These are phyloP conservation scores for Brettanomyces bruxellensis DNA, from an alignment of 805 yeast species.

Conservation along the genomic window DNA sequence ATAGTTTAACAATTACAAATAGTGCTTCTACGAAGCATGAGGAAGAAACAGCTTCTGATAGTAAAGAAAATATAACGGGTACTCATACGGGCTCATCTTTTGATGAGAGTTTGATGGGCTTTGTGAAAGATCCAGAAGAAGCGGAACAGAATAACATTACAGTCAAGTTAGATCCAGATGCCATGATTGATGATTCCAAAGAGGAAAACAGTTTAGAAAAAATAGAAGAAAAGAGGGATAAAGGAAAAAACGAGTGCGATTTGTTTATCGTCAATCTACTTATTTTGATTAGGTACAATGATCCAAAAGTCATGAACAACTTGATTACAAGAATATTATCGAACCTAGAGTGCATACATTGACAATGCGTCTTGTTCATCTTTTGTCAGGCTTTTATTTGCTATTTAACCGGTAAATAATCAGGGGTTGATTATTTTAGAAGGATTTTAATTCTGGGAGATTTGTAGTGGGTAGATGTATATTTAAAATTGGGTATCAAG, in stretches of 20 bases:
- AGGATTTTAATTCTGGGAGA: too few species aligned
- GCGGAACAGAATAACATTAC: not conserved
- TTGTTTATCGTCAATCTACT: constrained; percentile 14
- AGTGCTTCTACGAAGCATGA: not conserved
- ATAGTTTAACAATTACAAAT: constrained; percentile 2
- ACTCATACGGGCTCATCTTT: constrained; percentile 6
- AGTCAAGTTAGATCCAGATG: not conserved
- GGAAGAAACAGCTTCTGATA: not conserved
- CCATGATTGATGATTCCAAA: not conserved
- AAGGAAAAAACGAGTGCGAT: constrained; percentile 4
- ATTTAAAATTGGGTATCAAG: too few species aligned
- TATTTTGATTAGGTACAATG: constrained; percentile 8
- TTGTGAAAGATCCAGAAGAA: constrained; percentile 19
- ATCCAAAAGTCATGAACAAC: constrained; percentile 9
- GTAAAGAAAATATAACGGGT: not conserved
- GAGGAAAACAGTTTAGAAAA: not conserved
- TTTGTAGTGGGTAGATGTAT: too few species aligned
- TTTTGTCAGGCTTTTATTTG: not conserved
- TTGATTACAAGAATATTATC: constrained; percentile 11
- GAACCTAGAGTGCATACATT: constrained; percentile 5
- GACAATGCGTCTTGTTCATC: not conserved
- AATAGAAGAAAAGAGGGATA: constrained; percentile 2
- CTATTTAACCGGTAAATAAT: too few species aligned
- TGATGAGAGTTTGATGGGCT: constrained; percentile 23
- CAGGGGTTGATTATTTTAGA: too few species aligned